Evolutionary conservation across 352 stramenopile genomes (phyloP), one percentile per base, ranked within the genome.

Genomic region (Globisporangium polare): DNA sequence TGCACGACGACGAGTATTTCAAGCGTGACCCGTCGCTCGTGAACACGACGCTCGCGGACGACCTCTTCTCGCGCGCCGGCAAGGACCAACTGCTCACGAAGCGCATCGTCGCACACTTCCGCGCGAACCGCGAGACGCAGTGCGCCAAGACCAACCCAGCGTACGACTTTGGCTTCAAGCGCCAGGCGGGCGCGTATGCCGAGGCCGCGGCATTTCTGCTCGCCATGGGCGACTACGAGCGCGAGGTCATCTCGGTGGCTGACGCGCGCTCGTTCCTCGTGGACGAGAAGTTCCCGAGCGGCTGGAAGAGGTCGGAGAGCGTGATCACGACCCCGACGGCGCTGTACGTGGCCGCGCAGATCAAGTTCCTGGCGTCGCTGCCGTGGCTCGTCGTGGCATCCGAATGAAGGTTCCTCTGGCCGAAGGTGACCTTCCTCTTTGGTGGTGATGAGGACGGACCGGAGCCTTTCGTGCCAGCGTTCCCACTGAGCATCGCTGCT

Each of bases 1-100:
- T 88, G 4, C 83, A 87, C 60, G 71, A 84, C 50, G 83, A 92
- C 59, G 45, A 62, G 24, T 77, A 64, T 60, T 78, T 78, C 33
- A 62, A 72, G 26, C 56, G 63, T 17, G 78, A 89, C 27, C 77
- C 80, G 7, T 63, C 68, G 9, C 33, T 45, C 8, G 66, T 88
- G 52, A 89, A 88, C 53, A 33, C 22, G 10, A 79, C 80, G 50
- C 66, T 92, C 58, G 68, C 76, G 9, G 24, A 62, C 1, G 58
- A 67, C 20, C 51, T 90, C 15, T 58, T 88, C 22, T 59, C 71
- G 22, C 68, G 63, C 7, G 74, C 71, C 0, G 57, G 72, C 17
- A 57, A 67, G 12, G 27, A 69, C 2, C 41, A 61, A 2, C 51
- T 68, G 8, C 51, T 89, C 31, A 83, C 75, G 6, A 78, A 65